These are phyloP conservation scores for Drechslerella dactyloides DNA, from an alignment of 2,329 filamentous ascomycete species.

Conservation along the genomic window DNA sequence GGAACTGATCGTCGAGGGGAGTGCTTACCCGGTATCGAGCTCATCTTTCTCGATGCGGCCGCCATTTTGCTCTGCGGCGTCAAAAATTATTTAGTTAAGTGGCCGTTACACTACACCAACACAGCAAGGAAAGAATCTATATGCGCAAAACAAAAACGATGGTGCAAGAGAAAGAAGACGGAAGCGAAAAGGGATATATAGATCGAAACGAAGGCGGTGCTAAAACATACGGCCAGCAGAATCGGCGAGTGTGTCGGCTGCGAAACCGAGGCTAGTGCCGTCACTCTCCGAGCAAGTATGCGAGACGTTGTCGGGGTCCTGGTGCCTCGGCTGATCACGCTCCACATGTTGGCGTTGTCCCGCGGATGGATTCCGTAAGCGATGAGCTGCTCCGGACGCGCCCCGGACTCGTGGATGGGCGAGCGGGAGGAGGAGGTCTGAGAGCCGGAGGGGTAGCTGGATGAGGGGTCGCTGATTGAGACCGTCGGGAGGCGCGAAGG, in stretches of 20 bases:
- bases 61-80: conserved; percentile 47
- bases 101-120: conserved; percentile 14
- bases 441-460: conserved; percentile 30
- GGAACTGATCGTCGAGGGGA: not conserved
- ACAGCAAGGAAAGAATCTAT: conserved; percentile 4
- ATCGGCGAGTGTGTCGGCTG: conserved; percentile 41
- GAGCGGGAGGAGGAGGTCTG: conserved; percentile 5
- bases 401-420: not conserved
- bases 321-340: conserved; percentile 51
- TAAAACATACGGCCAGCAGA: conserved; percentile 41
- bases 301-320: conserved; percentile 42
- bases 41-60: conserved; percentile 43
- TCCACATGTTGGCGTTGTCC: conserved; percentile 50
- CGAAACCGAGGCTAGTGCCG: conserved; percentile 47
- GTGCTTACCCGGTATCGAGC: conserved; percentile 46
- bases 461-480: conserved; percentile 14
- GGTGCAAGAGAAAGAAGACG: conserved; percentile 3
- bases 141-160: not conserved
- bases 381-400: conserved; percentile 34
- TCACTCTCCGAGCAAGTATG: conserved; percentile 46
- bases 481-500: conserved; percentile 27
- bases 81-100: conserved; percentile 38
- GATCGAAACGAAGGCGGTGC: conserved; percentile 7
- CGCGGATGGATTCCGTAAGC: conserved; percentile 32
- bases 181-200: conserved; percentile 17